Evolutionary conservation across 2,329 filamentous ascomycete species (phyloP), one percentile per base, ranked within the genome.

Genomic region (Colletotrichum spaethianum): DNA sequence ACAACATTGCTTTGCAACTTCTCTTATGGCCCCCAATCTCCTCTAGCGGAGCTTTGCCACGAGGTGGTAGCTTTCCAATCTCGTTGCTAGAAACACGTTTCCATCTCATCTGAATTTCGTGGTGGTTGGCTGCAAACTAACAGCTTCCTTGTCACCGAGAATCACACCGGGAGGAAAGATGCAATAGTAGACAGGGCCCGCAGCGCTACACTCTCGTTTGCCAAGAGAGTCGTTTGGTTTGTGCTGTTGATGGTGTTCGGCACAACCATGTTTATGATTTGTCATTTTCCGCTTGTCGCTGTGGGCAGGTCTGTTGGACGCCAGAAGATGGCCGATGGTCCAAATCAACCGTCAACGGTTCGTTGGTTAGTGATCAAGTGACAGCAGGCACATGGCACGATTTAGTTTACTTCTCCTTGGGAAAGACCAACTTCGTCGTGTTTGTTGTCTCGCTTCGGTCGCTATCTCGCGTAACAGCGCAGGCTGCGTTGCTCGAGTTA

Each of bases 381-480:
- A 57, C 36, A 59, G 36, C 64, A 36, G 64, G 57, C 53, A n/a
- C n/a, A n/a, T n/a, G n/a, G n/a, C 63, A 59, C 69, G 59, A 42
- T 42, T 42, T 20, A 26, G 31, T 33, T 38, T 50, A 36, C 26
- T 31, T 28, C 18, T 12, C 12, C 23, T 9, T 33, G 46, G 48
- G 9, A 63, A 53, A 36, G 23, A 23, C 18, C 20, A 14, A 55
- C 20, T 31, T n/a, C 11, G 16, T 46, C 23, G 31, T 26, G 52
- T 70, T 60, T 64, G 65, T 60, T 63, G 59, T 69, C 64, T 69
- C 53, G 65, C 57, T 38, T 60, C 57, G 57, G 42, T 57, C 31
- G n/a, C 57, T 52, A 59, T 72, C 57, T 68, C 59, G 70, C 70
- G 59, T 69, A 72, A 44, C 65, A 53, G 31, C 26, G 42, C 38